Percentiles rank a stretch among this genome's conserved stretches.
phyloP scores from a whole-genome alignment of 495 filamentous ascomycete species.

The Penicillium steckii region DNA sequence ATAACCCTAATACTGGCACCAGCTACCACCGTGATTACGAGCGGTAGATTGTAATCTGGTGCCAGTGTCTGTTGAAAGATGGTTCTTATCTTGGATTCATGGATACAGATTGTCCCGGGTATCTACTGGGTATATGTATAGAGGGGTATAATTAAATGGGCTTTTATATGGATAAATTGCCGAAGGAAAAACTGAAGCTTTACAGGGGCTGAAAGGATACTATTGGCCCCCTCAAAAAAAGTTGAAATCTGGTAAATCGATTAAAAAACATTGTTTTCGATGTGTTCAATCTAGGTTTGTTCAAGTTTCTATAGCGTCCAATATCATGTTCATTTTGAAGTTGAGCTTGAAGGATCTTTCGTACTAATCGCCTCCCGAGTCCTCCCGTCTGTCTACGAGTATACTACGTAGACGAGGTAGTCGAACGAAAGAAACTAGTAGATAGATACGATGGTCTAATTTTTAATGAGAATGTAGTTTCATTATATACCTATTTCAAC shows the following conservation, averaged over 20 bases:
- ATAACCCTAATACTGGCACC: constrained; percentile 40
- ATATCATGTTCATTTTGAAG: constrained; percentile 5
- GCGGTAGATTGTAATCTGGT: constrained; percentile 15
- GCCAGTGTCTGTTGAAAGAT: no score
- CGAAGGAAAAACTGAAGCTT: neutral
- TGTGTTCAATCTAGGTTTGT: neutral
- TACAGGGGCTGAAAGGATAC: neutral
- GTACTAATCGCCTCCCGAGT: no score
- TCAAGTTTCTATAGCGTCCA: constrained; percentile 1
- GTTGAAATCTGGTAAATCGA: constrained; percentile 2
- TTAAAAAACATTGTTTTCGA: neutral
- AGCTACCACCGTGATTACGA: constrained; percentile 33
- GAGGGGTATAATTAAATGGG: neutral
- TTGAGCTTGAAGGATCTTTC: no score
- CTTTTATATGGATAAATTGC: neutral
- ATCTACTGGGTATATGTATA: neutral
- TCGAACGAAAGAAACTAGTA: no score
- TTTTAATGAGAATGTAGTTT: neutral
- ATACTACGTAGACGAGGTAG: no score
- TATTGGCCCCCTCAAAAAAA: neutral
- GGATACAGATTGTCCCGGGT: no score
- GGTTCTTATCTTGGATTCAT: no score
- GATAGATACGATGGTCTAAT: neutral
- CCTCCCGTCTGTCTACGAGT: no score
- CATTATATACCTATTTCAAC: neutral